Percentiles rank a stretch among this genome's conserved stretches.
These are phyloP conservation scores for Triticum urartu DNA, from an alignment of 176 grass and related monocot species.

Conservation along the genomic window DNA sequence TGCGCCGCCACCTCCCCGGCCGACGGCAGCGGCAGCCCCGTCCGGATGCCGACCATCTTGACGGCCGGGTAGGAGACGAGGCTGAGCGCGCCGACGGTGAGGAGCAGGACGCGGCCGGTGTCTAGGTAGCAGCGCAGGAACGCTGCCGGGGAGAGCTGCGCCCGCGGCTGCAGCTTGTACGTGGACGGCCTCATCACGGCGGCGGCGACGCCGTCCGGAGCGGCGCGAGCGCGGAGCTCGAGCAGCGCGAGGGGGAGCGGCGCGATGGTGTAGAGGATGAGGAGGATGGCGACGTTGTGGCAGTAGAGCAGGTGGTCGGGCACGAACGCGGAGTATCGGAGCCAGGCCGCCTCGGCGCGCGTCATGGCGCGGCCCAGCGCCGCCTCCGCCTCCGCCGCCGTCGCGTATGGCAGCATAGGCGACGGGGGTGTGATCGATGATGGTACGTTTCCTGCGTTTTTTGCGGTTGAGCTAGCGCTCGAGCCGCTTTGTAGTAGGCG, in stretches of 20 bases:
- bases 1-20: conserved; percentile 46
- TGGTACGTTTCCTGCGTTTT: not conserved
- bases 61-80: conserved; percentile 52
- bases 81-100: conserved; percentile 43
- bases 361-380: not conserved
- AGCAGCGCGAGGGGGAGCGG: not conserved
- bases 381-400: not conserved
- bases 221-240: not conserved
- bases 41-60: conserved; percentile 47
- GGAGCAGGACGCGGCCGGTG: conserved; percentile 34
- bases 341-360: not conserved
- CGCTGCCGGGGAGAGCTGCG: not conserved
- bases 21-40: conserved; percentile 56
- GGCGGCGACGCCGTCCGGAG: too few relatives aligned
- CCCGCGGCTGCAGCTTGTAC: not conserved
- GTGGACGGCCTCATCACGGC: not conserved
- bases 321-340: not conserved
- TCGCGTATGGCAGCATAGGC: not conserved
- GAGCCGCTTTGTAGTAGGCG: not conserved
- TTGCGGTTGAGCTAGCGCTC: not conserved
- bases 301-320: not conserved
- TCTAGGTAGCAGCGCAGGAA: not conserved
- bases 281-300: not conserved
- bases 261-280: not conserved
- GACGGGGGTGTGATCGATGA: not conserved